Percentiles rank a stretch among this genome's conserved stretches.
phyloP scores from a whole-genome alignment of 2,329 filamentous ascomycete genomes.

The Pseudomassariella vexata region DNA sequence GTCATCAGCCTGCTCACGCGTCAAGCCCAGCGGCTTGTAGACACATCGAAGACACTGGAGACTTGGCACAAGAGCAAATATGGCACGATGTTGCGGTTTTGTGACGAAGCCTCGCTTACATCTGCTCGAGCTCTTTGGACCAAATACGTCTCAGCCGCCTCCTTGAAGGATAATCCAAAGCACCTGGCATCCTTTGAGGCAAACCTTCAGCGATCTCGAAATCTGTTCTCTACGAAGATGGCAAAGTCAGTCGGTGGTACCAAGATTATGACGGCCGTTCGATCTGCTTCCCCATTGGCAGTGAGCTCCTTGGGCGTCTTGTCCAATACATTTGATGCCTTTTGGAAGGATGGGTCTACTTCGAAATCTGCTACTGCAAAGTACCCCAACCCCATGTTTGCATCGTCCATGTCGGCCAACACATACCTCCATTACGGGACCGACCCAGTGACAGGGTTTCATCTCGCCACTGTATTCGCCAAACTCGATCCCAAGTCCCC shows the following conservation, averaged over 20 bases:
- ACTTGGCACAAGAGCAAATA: constrained; percentile 41
- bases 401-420: constrained; percentile 25
- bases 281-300: constrained; percentile 32
- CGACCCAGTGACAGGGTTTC: constrained; percentile 50
- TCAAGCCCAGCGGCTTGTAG: constrained; percentile 38
- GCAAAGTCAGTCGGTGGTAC: neutral
- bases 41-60: constrained; percentile 28
- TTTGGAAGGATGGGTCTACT: constrained; percentile 29
- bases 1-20: constrained; percentile 28
- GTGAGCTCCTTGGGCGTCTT: constrained; percentile 18
- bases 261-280: constrained; percentile 21
- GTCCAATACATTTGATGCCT: constrained; percentile 18
- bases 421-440: constrained; percentile 39
- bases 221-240: constrained; percentile 2
- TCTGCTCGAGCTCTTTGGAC: constrained; percentile 34
- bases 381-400: constrained; percentile 41
- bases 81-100: constrained; percentile 39
- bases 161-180: constrained; percentile 7
- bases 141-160: constrained; percentile 24
- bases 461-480: constrained; percentile 44
- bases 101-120: constrained; percentile 39
- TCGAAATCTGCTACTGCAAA: constrained; percentile 8
- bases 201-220: constrained; percentile 9
- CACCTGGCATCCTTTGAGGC: constrained; percentile 12
- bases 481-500: constrained; percentile 32